Conservation (phyloP, 2,329 filamentous ascomycete genomes). For the Fusarium tjaetaba region DNA sequence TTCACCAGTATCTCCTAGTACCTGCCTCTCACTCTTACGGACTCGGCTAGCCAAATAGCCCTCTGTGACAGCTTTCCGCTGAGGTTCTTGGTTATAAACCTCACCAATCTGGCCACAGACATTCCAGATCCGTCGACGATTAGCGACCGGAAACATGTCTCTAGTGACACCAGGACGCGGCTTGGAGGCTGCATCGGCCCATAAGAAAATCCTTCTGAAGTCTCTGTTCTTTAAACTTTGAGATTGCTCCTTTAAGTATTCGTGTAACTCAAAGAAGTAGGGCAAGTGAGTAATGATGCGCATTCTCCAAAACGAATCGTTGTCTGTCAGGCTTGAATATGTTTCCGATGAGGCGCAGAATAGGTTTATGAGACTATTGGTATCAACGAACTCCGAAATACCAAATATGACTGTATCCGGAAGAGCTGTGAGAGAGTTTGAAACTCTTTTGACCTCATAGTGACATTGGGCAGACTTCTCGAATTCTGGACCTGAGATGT, state of each 20-base stretch:
- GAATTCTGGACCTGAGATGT: neutral
- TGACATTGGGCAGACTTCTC: accelerated
- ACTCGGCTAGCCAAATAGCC: accelerated
- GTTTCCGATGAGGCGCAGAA: neutral
- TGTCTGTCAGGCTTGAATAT: neutral
- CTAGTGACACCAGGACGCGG: neutral
- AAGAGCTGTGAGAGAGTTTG: neutral
- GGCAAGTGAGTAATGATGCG: neutral
- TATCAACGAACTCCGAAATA: neutral
- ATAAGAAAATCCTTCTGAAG: neutral
- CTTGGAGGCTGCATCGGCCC: neutral
- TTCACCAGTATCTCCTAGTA: neutral
- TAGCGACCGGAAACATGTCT: neutral
- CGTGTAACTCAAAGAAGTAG: neutral
- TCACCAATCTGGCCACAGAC: neutral
- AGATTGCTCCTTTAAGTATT: neutral
- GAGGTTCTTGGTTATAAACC: neutral
- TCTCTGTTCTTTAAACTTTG: neutral
- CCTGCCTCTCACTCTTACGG: accelerated
- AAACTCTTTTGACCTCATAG: neutral
- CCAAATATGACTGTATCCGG: neutral
- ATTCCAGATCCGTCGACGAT: neutral
- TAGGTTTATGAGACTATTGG: neutral
- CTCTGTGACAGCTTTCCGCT: accelerated
- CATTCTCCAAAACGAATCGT: neutral